Evolutionary conservation across 345 rosid species (phyloP).

Genomic region (Dimocarpus longan): DNA sequence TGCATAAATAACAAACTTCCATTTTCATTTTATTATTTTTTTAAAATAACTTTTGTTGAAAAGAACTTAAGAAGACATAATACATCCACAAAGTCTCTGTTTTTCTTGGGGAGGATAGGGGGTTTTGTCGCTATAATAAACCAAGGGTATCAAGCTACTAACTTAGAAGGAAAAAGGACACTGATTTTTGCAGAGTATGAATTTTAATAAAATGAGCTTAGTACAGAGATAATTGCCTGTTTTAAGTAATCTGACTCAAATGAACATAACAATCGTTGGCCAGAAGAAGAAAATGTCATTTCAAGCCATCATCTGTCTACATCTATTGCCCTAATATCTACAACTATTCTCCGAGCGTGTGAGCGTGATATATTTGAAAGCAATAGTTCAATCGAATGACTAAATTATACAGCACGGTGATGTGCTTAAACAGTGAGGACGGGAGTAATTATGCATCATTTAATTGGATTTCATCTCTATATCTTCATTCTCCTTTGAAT

Average conservation of each 20-base stretch:
- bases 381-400: neutral
- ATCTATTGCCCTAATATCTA: neutral
- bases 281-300: neutral
- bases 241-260: neutral
- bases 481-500: slow-evolving; percentile 46
- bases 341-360: no score
- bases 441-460: slow-evolving; percentile 8
- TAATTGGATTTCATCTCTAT: slow-evolving; percentile 81
- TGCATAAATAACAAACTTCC: no score
- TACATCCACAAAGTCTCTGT: neutral
- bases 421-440: neutral
- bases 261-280: neutral
- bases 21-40: no score
- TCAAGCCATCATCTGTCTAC: neutral
- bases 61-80: no score
- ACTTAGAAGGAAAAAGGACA: neutral
- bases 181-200: neutral
- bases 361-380: neutral
- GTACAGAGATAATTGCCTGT: no score
- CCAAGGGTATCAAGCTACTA: no score
- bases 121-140: neutral
- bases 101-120: neutral
- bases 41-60: no score
- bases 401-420: neutral
- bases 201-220: neutral